Conservation (phyloP, 2,329 filamentous ascomycete species). For the Trichoderma gracile region DNA sequence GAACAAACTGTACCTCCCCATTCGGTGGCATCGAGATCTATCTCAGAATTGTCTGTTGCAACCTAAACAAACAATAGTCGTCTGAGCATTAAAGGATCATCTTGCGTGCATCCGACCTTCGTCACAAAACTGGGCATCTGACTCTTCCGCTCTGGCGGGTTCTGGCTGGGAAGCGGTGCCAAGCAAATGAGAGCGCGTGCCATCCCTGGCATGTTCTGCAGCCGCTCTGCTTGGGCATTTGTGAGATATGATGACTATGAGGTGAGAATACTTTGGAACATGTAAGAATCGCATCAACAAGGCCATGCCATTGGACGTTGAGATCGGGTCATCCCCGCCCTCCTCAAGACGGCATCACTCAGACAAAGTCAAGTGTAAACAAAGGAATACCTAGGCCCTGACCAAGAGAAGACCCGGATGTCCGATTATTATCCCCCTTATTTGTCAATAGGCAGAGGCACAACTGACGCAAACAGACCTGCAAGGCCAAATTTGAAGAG, state of each 20-base stretch:
- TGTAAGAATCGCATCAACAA: background rate
- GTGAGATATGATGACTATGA: background rate
- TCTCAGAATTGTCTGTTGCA: background rate
- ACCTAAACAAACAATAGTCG: too few species aligned
- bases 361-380: background rate
- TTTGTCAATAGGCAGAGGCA: too few species aligned
- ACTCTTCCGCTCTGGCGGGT: background rate
- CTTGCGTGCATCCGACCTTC: background rate
- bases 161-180: background rate
- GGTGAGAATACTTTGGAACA: background rate
- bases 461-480: too few species aligned
- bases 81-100: too few species aligned
- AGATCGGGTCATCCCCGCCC: background rate
- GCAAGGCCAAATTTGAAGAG: background rate
- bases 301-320: background rate
- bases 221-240: background rate
- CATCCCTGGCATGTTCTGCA: constrained; percentile 5
- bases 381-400: background rate
- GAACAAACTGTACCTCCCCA: background rate
- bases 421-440: background rate
- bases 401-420: background rate
- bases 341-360: constrained; percentile 2
- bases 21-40: background rate
- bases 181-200: background rate
- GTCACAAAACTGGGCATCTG: background rate